A percentile compares a stretch with the other conserved stretches of the same genome.
These are phyloP conservation scores for Oryza meyeriana DNA, from an alignment of 176 grass and related monocot species.

Conservation along the genomic window DNA sequence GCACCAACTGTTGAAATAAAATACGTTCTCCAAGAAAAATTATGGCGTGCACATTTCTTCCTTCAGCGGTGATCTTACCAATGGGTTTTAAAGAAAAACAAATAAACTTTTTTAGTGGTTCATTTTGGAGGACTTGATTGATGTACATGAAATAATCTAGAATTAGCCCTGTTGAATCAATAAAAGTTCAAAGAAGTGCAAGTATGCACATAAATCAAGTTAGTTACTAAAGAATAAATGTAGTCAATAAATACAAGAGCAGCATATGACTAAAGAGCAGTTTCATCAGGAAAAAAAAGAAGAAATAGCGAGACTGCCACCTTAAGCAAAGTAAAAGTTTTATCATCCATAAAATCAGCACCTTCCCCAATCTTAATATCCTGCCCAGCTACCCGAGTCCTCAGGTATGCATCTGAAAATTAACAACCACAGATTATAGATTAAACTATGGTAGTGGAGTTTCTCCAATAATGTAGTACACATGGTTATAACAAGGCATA, in stretches of 20 bases:
- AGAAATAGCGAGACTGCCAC: background rate
- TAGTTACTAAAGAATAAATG: background rate
- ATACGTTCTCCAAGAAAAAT: background rate
- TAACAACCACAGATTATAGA: background rate
- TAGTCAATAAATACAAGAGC: background rate
- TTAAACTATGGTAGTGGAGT: background rate
- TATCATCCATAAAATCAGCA: background rate
- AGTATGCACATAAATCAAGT: background rate
- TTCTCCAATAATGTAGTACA: background rate
- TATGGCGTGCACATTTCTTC: background rate
- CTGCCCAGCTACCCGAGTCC: background rate
- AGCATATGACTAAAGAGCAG: background rate
- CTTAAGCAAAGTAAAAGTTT: background rate
- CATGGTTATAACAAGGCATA: background rate
- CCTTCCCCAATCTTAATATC: slow-evolving; percentile 5
- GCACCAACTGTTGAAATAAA: background rate
- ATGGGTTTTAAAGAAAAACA: background rate
- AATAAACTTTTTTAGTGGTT: background rate
- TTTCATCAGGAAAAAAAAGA: background rate
- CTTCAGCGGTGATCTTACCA: background rate
- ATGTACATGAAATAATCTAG: background rate
- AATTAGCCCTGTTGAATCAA: background rate
- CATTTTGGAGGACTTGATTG: background rate
- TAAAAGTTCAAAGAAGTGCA: background rate
- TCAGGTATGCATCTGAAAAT: background rate